Conservation (phyloP, 1,284 basidiomycete species). For the Leccinum subatratum region DNA sequence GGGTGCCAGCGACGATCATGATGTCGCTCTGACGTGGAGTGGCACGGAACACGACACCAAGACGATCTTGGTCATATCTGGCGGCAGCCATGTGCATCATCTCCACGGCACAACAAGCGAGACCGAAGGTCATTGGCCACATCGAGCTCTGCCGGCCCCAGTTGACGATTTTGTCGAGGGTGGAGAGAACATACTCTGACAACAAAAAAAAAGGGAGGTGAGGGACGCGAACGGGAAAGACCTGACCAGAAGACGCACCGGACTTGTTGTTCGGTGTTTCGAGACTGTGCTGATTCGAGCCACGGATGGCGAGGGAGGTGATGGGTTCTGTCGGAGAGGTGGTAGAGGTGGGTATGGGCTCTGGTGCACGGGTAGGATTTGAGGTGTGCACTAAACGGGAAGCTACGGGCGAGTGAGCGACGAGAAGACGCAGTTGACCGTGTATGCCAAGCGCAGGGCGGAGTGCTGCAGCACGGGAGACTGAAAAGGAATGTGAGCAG, state of each 20-base stretch:
- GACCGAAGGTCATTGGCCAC: constrained; percentile 99
- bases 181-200: constrained; percentile 92
- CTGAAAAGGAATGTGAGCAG: constrained; percentile 6
- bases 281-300: constrained; percentile 80
- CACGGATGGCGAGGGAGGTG: constrained; percentile 66
- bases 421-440: constrained; percentile 21
- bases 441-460: constrained; percentile 37
- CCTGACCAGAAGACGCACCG: constrained; percentile 48
- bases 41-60: constrained; percentile 98
- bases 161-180: constrained; percentile 94
- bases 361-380: constrained; percentile 36
- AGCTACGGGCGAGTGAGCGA: constrained; percentile 32
- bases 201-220: not conserved
- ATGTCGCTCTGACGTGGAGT: constrained; percentile 97
- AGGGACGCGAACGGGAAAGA: constrained; percentile 4
- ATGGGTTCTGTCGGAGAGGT: constrained; percentile 51
- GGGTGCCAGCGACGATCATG: constrained; percentile 99
- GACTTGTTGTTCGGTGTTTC: constrained; percentile 87
- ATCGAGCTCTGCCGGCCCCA: constrained; percentile 98
- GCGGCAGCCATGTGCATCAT: constrained; percentile 99
- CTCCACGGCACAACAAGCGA: constrained; percentile 98
- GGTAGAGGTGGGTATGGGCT: constrained; percentile 40
- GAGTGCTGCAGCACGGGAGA: constrained; percentile 40
- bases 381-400: constrained; percentile 57
- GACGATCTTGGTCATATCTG: constrained; percentile 96